Percentiles rank a stretch among this genome's conserved stretches.
Evolutionary conservation across 2,329 filamentous ascomycete genomes (phyloP).

Genomic region (Botryotinia convoluta): DNA sequence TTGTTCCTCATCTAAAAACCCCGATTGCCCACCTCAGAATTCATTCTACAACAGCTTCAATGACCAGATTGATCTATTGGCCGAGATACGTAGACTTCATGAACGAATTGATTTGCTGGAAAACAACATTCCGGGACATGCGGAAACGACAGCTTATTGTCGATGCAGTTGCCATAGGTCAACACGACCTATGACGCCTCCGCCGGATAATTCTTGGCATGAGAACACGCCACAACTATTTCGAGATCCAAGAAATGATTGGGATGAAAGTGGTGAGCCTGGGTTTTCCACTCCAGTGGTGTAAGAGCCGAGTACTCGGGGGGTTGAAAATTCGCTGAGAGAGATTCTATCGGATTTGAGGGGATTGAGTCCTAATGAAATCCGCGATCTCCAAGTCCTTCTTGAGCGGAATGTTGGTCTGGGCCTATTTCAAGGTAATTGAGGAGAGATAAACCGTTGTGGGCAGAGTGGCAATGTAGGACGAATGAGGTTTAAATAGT

Average conservation of each 20-base stretch:
- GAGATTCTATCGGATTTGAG: not conserved
- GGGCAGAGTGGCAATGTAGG: not conserved
- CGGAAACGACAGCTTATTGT: not conserved
- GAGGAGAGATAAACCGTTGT: not conserved
- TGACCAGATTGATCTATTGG: not conserved
- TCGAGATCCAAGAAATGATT: not conserved
- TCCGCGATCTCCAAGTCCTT: not conserved
- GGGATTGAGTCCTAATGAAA: not conserved
- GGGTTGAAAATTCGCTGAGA: not conserved
- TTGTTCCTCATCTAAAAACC: not conserved
- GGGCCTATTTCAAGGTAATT: accelerated
- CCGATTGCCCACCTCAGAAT: not conserved
- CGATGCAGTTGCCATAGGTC: not conserved
- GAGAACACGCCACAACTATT: not conserved
- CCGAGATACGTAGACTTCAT: not conserved
- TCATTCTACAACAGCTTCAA: not conserved
- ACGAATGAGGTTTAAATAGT: not conserved
- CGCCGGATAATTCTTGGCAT: not conserved
- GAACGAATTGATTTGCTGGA: not conserved
- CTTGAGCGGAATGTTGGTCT: not conserved
- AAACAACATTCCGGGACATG: not conserved
- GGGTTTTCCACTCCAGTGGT: not conserved
- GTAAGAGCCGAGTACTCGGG: not conserved
- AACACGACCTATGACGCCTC: not conserved
- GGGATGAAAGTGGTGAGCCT: not conserved